These are phyloP conservation scores for Lecanicillium sp. DNA, from an alignment of 2,329 filamentous ascomycete genomes.

Conservation along the genomic window DNA sequence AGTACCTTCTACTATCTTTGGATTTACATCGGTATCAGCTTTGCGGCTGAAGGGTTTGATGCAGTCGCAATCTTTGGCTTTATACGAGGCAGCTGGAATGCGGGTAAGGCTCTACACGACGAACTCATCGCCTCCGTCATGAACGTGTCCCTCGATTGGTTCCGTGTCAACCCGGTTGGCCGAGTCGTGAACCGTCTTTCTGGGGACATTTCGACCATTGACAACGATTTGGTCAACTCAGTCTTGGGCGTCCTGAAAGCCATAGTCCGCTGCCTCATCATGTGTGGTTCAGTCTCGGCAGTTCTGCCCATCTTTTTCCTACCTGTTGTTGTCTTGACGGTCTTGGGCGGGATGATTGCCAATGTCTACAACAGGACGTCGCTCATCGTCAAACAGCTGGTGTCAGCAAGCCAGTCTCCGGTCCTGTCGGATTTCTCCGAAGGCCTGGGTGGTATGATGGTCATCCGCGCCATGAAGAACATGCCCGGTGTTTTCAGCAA, in stretches of 20 bases:
- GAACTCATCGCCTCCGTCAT: conserved; percentile 44
- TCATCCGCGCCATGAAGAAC: conserved; percentile 42
- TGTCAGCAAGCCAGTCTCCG: conserved; percentile 41
- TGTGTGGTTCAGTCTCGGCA: conserved; percentile 37
- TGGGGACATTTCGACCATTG: conserved; percentile 49
- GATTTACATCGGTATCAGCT: conserved; percentile 39
- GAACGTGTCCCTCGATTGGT: conserved; percentile 48
- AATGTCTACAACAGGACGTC: conserved; percentile 43
- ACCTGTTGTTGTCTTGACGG: conserved; percentile 36
- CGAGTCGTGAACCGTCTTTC: conserved; percentile 48
- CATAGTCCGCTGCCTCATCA: conserved; percentile 34
- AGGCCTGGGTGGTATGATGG: conserved; percentile 38
- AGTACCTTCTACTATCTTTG: conserved; percentile 43
- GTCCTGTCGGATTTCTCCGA: conserved; percentile 50
- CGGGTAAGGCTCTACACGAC: conserved; percentile 43
- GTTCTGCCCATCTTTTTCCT: conserved; percentile 32
- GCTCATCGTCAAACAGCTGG: conserved; percentile 35
- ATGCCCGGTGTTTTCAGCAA: conserved; percentile 39
- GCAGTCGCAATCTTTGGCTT: conserved; percentile 33
- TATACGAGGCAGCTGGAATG: conserved; percentile 47
- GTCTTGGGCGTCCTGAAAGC: conserved; percentile 34
- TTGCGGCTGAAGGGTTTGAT: conserved; percentile 34
- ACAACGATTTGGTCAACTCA: conserved; percentile 37
- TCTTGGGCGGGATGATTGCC: conserved; percentile 37
- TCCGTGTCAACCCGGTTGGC: conserved; percentile 44